phyloP scores from a whole-genome alignment of 192 early-diverging fungal genomes.

The Spinellus fusiger region DNA sequence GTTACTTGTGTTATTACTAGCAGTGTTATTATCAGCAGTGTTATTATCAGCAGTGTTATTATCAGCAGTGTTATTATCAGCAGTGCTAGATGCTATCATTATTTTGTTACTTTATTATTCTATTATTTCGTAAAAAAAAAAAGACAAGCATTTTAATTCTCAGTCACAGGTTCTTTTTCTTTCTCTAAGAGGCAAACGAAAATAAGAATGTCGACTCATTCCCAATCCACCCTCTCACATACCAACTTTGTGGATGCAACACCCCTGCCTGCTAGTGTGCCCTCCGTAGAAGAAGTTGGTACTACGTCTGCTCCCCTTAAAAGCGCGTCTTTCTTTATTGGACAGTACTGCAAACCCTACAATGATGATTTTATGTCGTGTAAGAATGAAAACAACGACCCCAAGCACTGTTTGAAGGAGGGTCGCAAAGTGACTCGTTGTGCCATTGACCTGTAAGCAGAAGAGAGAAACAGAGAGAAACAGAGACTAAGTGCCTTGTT shows the following conservation, averaged over 20 bases:
- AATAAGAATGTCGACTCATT: constrained; percentile 20
- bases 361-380: constrained; percentile 97
- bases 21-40: no score
- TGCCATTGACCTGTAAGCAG: constrained; percentile 72
- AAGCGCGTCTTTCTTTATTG: constrained; percentile 90
- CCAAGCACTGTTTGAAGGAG: constrained; percentile 87
- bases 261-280: constrained; percentile 63
- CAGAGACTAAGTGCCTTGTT: not conserved
- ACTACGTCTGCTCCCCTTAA: constrained; percentile 85
- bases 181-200: not conserved
- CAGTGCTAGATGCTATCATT: no score
- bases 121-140: no score
- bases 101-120: no score
- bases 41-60: no score
- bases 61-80: no score
- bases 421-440: constrained; percentile 95
- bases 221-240: constrained; percentile 23
- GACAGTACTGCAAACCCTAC: constrained; percentile 83
- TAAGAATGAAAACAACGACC: constrained; percentile 87
- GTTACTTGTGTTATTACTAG: no score
- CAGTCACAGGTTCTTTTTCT: no score
- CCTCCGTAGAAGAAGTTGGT: constrained; percentile 84
- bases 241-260: constrained; percentile 72
- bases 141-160: no score
- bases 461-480: not conserved